phyloP scores from a whole-genome alignment of 2,329 filamentous ascomycete species.

The Lasiodiplodia hormozganensis region DNA sequence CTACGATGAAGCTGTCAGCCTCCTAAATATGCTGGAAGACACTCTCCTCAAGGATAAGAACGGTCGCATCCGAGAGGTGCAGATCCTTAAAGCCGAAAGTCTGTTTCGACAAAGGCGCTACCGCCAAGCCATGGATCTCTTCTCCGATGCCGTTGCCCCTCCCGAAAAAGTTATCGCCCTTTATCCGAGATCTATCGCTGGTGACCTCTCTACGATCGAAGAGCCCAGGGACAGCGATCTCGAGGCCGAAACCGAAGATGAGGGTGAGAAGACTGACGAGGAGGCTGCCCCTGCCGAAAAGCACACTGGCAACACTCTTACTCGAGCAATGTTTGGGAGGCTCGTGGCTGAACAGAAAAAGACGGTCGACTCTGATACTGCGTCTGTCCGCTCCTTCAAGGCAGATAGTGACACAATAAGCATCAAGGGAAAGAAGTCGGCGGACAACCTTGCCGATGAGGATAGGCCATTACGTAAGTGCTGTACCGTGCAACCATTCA shows the following conservation, averaged over 20 bases:
- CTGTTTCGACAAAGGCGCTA: constrained; percentile 86
- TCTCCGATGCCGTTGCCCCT: constrained; percentile 87
- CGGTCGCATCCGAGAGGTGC: constrained; percentile 80
- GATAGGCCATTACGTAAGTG: constrained; percentile 53
- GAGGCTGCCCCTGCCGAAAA: constrained; percentile 31
- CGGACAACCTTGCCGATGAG: constrained; percentile 49
- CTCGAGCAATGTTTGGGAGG: constrained; percentile 55
- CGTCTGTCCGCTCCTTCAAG: constrained; percentile 66
- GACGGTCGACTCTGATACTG: constrained; percentile 53
- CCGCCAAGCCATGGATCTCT: constrained; percentile 84
- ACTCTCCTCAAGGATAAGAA: constrained; percentile 84
- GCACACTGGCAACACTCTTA: constrained; percentile 33
- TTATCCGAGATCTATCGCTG: constrained; percentile 84
- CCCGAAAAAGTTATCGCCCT: constrained; percentile 86
- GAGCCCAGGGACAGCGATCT: constrained; percentile 56
- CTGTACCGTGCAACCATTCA: background rate
- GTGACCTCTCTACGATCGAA: constrained; percentile 72
- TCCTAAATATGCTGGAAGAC: constrained; percentile 89
- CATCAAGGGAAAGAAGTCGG: constrained; percentile 52
- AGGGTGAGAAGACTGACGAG: constrained; percentile 31
- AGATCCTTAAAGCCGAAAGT: constrained; percentile 87
- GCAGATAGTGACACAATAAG: constrained; percentile 64
- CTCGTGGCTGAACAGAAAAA: constrained; percentile 55
- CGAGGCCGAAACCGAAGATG: constrained; percentile 35
- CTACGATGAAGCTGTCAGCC: constrained; percentile 90